Evolutionary conservation across 1,139 yeast genomes (phyloP), one percentile per base, ranked within the genome.

Genomic region (Yamadazyma spencermartinsiae): DNA sequence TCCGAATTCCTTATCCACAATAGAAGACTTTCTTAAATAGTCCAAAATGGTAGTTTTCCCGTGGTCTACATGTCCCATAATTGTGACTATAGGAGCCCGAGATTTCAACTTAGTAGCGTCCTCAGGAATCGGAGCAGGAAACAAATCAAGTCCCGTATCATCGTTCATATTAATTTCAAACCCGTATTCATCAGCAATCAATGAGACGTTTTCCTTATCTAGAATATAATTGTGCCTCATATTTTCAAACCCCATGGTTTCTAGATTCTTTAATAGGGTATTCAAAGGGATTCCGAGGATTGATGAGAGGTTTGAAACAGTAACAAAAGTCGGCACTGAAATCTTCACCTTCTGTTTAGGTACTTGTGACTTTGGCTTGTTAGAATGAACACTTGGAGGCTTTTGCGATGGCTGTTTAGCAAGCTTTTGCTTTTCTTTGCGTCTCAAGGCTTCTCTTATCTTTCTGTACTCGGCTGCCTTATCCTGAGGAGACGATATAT

Each of bases 51-150:
- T 90, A 1, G 99, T 92, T 57, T 92, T 92, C 1, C 99, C 99
- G 57, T 92, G 99, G 60, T 92, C 99, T 30, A 92, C 98, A 61
- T 92, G 99, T 4, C 99, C 99, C 98, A 92, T 92, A 37, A 92
- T 87, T 0, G 98, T 90, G 1, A 92, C 97, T 18, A 92, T 85
- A 0, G 99, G 98, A 0, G 98, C 89, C 48, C 98, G 71, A 12
- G 81, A 72, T 37, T 79, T 79, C 45, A 85, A 60, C 16, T 60
- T 49, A 2, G 31, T 4, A 71, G 65, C 31, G 13, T 36, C 43
- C 29, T 41, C 45, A 7, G 40, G 42, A 8, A 57, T 63, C 1
- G 68, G 51, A 30, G 56, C 65, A 36, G 82, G 79, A 49, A 79
- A 82, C 33, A 85, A 57, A 51, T 85, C 92, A n/a, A 75, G 72